Evolutionary conservation across 805 yeast genomes (phyloP).

Genomic region (Teunomyces tritomae): DNA sequence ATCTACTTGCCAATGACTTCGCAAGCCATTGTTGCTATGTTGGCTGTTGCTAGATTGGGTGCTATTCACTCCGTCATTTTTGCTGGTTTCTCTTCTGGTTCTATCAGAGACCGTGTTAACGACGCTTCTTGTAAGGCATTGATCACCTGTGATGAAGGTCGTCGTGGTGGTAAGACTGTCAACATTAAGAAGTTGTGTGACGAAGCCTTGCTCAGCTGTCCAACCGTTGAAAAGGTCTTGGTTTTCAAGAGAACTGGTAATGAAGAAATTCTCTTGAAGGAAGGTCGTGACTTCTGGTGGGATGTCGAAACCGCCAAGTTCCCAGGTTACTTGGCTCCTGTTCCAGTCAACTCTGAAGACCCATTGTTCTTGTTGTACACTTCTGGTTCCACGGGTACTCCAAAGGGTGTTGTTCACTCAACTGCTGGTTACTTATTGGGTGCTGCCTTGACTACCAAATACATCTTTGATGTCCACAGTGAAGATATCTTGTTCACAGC

Average conservation of each 20-base stretch:
- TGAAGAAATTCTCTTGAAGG: constrained; percentile 45
- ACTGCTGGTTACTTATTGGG: constrained; percentile 79
- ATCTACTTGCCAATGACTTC: constrained; percentile 86
- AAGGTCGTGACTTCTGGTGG: constrained; percentile 75
- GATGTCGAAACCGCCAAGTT: constrained; percentile 65
- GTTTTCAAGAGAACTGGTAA: constrained; percentile 75
- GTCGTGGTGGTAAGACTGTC: constrained; percentile 79
- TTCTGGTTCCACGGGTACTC: constrained; percentile 86
- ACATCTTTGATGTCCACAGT: constrained; percentile 71
- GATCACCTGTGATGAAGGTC: constrained; percentile 78
- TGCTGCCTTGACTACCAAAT: constrained; percentile 70
- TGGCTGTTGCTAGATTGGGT: constrained; percentile 79
- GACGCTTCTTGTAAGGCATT: constrained; percentile 72
- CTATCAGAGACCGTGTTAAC: constrained; percentile 66
- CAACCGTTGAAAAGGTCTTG: constrained; percentile 64
- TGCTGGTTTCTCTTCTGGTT: constrained; percentile 79
- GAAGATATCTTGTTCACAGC: constrained; percentile 80
- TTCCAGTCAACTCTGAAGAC: constrained; percentile 75
- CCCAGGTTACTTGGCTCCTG: constrained; percentile 70
- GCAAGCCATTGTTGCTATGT: constrained; percentile 69
- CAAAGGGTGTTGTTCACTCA: constrained; percentile 81
- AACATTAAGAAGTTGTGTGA: constrained; percentile 81
- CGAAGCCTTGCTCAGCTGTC: constrained; percentile 68
- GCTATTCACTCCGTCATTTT: constrained; percentile 83
- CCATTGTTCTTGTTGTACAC: constrained; percentile 79